Conservation (phyloP, 306 rosid genomes). For the Quercus berberidifolia region DNA sequence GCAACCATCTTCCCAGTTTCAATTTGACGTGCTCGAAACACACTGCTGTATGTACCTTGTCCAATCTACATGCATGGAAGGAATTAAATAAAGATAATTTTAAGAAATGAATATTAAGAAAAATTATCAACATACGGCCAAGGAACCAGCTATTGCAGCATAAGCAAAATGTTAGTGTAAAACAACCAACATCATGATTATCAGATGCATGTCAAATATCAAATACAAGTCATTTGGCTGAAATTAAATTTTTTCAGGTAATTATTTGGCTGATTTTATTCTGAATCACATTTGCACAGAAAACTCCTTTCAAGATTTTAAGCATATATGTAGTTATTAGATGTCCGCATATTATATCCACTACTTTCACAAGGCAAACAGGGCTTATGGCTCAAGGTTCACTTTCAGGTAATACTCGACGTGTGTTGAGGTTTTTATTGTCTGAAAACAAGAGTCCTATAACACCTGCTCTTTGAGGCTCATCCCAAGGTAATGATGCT, state of each 20-base stretch:
- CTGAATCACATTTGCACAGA: neutral
- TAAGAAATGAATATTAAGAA: neutral
- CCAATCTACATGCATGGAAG: conserved; percentile 58
- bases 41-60: conserved; percentile 99
- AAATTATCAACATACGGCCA: conserved; percentile 8
- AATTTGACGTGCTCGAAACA: conserved; percentile 83
- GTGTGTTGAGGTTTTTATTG: neutral
- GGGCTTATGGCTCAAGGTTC: neutral
- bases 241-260: no score
- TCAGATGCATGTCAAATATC: neutral
- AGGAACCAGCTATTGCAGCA: neutral
- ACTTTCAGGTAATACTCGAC: neutral
- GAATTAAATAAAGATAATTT: neutral
- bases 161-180: neutral
- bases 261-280: neutral
- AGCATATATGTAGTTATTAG: neutral
- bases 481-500: neutral
- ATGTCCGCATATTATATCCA: neutral
- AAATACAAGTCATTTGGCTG: neutral
- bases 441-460: neutral
- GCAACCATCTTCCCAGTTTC: conserved; percentile 83
- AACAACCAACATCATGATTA: conserved; percentile 8
- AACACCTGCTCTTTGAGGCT: neutral
- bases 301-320: neutral
- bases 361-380: neutral